Evolutionary conservation across 768 basidiomycete species (phyloP).

Genomic region (Clavaria fumosa): DNA sequence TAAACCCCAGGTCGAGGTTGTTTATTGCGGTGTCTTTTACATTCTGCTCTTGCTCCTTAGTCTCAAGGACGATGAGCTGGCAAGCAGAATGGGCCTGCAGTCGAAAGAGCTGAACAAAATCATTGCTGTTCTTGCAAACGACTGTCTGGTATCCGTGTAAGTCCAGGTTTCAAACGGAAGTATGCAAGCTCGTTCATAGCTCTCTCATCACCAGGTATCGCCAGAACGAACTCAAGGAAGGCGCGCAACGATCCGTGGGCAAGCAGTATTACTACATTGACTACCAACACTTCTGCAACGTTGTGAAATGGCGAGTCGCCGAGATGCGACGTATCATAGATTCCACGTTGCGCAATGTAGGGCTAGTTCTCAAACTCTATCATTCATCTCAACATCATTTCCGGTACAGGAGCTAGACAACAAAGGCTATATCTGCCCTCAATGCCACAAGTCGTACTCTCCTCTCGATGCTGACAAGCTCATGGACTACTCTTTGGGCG

Average conservation of each 20-base stretch:
- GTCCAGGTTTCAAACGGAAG: conserved; percentile 14
- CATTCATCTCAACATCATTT: background rate
- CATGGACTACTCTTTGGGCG: conserved; percentile 50
- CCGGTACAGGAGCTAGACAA: conserved; percentile 77
- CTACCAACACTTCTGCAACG: conserved; percentile 90
- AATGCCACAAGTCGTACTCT: conserved; percentile 71
- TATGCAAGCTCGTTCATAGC: background rate
- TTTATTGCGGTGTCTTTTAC: conserved; percentile 10
- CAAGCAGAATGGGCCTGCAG: conserved; percentile 79
- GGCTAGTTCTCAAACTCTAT: conserved; percentile 13
- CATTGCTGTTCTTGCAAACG: conserved; percentile 66
- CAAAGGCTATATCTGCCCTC: conserved; percentile 93
- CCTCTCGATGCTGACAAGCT: conserved; percentile 76
- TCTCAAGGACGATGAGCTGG: conserved; percentile 87
- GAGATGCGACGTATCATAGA: conserved; percentile 88
- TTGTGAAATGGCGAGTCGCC: conserved; percentile 93
- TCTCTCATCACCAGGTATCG: conserved; percentile 41
- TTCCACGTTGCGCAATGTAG: conserved; percentile 73
- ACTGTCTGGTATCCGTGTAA: conserved; percentile 65
- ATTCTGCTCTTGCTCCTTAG: conserved; percentile 27
- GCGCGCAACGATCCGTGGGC: conserved; percentile 72
- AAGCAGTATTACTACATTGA: conserved; percentile 95
- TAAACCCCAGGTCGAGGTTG: conserved; percentile 7
- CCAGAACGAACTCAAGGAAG: conserved; percentile 84
- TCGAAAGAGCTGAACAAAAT: conserved; percentile 83